Conservation (phyloP, 2,329 filamentous ascomycete species). For the Elsinoe ampelina region DNA sequence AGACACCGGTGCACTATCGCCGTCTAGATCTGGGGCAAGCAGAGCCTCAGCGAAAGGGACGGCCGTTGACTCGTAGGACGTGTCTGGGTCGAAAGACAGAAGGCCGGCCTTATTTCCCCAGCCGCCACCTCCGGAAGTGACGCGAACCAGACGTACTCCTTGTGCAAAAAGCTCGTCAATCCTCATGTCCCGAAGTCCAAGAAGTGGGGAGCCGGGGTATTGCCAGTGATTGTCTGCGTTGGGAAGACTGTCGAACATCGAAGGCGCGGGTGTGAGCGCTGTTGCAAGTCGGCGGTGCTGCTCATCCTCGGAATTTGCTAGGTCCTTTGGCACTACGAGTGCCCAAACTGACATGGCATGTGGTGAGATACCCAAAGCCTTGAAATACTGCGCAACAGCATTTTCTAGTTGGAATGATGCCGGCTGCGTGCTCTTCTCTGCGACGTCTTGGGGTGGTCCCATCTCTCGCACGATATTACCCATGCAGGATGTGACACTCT, state of each 20-base stretch:
- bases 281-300: background rate
- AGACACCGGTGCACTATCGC: conserved; percentile 24
- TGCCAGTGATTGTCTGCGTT: background rate
- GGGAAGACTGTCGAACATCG: background rate
- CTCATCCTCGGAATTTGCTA: conserved; percentile 11
- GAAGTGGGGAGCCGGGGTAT: background rate
- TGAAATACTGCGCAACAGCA: conserved; percentile 52
- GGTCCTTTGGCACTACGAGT: conserved; percentile 47
- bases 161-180: conserved; percentile 20
- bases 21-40: conserved; percentile 32
- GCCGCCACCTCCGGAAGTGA: conserved; percentile 71
- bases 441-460: conserved; percentile 23
- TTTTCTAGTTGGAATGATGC: conserved; percentile 65
- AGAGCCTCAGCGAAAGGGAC: conserved; percentile 47
- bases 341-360: conserved; percentile 61
- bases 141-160: conserved; percentile 36
- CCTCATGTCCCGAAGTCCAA: conserved; percentile 13
- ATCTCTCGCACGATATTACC: conserved; percentile 66
- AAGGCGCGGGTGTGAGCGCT: background rate
- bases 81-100: conserved; percentile 66
- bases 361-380: conserved; percentile 30
- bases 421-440: conserved; percentile 32
- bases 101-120: conserved; percentile 76
- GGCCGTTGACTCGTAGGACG: conserved; percentile 40
- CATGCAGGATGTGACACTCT: conserved; percentile 55